A percentile compares a stretch with the other conserved stretches of the same genome.
These are phyloP conservation scores for Immersiella caudata DNA, from an alignment of 495 filamentous ascomycete species.

Conservation along the genomic window DNA sequence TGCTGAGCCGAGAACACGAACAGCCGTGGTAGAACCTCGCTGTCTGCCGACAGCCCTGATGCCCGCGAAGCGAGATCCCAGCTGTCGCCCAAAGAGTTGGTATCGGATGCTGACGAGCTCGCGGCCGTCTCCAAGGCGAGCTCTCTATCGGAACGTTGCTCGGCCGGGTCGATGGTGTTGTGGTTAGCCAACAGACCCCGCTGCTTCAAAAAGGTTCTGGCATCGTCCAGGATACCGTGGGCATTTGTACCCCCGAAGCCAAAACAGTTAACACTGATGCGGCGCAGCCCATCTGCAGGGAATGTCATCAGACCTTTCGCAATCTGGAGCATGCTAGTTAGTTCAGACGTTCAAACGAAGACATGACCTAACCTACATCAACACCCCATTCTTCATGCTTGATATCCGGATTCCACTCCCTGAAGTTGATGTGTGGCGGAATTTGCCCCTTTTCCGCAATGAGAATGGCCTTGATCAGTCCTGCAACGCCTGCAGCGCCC, in stretches of 20 bases:
- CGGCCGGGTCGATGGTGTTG: slow-evolving; percentile 1
- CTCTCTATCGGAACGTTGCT: not conserved
- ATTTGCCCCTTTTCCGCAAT: slow-evolving; percentile 56
- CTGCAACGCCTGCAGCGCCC: slow-evolving; percentile 53
- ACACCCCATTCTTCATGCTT: slow-evolving; percentile 24
- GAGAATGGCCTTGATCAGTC: slow-evolving; percentile 52
- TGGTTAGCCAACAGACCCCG: slow-evolving; percentile 6
- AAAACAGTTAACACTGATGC: slow-evolving; percentile 22
- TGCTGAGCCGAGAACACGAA: slow-evolving; percentile 33
- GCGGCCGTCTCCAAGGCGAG: not conserved
- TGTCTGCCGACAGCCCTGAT: not conserved
- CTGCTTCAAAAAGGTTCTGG: slow-evolving; percentile 1
- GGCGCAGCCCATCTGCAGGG: slow-evolving; percentile 2
- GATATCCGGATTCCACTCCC: slow-evolving; percentile 51
- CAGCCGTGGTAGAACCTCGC: slow-evolving; percentile 3
- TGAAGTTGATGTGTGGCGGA: slow-evolving; percentile 47
- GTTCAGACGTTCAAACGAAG: not conserved
- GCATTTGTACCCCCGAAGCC: slow-evolving; percentile 25
- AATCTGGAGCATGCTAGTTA: not conserved
- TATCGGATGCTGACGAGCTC: slow-evolving; percentile 1
- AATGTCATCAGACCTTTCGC: slow-evolving; percentile 11
- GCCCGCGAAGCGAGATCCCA: slow-evolving; percentile 15
- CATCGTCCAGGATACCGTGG: slow-evolving; percentile 22
- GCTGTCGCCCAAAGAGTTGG: slow-evolving; percentile 12
- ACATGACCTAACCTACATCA: slow-evolving; percentile 19